These are phyloP conservation scores for Termitomyces sp. DNA, from an alignment of 768 basidiomycete genomes.

Conservation along the genomic window DNA sequence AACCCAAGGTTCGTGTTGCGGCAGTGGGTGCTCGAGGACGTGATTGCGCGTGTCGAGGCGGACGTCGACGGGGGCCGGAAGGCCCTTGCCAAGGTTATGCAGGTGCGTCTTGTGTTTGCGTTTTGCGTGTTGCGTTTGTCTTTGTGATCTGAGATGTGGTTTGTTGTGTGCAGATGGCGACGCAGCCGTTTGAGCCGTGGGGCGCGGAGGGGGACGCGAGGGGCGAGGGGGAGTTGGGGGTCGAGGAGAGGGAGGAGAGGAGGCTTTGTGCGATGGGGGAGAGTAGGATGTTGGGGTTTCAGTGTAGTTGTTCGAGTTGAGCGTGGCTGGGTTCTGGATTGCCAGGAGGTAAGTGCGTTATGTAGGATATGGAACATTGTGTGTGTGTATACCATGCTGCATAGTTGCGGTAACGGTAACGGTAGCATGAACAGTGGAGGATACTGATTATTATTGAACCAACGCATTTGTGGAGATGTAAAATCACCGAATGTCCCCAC, in stretches of 20 bases:
- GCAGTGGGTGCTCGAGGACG: conserved; percentile 96
- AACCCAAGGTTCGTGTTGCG: conserved; percentile 93
- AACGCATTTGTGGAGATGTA: no score
- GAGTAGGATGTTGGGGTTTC: conserved; percentile 76
- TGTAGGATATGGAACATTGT: no score
- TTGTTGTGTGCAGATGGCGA: conserved; percentile 75
- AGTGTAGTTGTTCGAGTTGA: conserved; percentile 89
- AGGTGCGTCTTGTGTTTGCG: no score
- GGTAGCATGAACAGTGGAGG: no score
- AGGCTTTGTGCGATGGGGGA: conserved; percentile 77
- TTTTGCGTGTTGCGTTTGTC: conserved; percentile 15
- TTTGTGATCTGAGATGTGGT: neutral
- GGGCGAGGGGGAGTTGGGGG: conserved; percentile 39
- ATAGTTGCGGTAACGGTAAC: no score
- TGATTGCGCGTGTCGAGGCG: conserved; percentile 70
- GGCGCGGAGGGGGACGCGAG: conserved; percentile 59
- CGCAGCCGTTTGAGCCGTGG: conserved; percentile 81
- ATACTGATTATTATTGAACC: no score
- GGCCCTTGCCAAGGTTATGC: conserved; percentile 74
- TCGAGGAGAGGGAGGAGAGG: conserved; percentile 64
- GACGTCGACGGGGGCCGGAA: conserved; percentile 60
- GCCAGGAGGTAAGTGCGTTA: no score
- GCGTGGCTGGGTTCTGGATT: no score
- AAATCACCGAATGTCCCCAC: no score
- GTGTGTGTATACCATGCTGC: no score